phyloP scores from a whole-genome alignment of 208 protist genomes.

The Herpetomonas tarakana region DNA sequence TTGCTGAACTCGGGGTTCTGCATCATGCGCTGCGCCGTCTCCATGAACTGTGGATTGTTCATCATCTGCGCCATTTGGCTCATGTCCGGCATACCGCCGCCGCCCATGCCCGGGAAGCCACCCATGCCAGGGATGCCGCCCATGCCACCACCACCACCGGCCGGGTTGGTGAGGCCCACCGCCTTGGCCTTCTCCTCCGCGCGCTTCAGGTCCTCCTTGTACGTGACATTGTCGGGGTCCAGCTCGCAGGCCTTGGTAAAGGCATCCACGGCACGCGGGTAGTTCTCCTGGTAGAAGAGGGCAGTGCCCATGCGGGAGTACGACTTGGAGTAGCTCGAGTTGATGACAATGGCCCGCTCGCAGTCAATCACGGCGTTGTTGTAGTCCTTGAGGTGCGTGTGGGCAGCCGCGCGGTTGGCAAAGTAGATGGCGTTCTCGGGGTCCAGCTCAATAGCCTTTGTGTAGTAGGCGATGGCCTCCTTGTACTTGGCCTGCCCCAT shows the following conservation, averaged over 20 bases:
- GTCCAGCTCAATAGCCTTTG: constrained; percentile 91
- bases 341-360: constrained; percentile 84
- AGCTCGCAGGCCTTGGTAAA: constrained; percentile 90
- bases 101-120: constrained; percentile 33
- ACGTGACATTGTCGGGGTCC: constrained; percentile 90
- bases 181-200: constrained; percentile 76
- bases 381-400: constrained; percentile 92
- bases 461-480: constrained; percentile 92
- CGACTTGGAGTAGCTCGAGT: constrained; percentile 86
- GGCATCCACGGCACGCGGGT: constrained; percentile 74
- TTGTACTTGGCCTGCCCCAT: constrained; percentile 92
- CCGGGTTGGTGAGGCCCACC: constrained; percentile 20
- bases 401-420: constrained; percentile 89
- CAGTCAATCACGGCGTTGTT: constrained; percentile 85
- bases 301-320: constrained; percentile 89
- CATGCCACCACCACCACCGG: constrained; percentile 19
- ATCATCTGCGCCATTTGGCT: constrained; percentile 78
- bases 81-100: constrained; percentile 73
- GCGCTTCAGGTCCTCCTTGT: constrained; percentile 90
- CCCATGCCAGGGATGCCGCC: constrained; percentile 41
- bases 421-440: constrained; percentile 88
- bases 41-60: constrained; percentile 92
- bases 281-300: constrained; percentile 90
- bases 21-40: constrained; percentile 87
- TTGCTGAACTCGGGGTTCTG: constrained; percentile 88